These are phyloP conservation scores for Salvia sclarea DNA, from an alignment of 305 asterid genomes.

Conservation along the genomic window DNA sequence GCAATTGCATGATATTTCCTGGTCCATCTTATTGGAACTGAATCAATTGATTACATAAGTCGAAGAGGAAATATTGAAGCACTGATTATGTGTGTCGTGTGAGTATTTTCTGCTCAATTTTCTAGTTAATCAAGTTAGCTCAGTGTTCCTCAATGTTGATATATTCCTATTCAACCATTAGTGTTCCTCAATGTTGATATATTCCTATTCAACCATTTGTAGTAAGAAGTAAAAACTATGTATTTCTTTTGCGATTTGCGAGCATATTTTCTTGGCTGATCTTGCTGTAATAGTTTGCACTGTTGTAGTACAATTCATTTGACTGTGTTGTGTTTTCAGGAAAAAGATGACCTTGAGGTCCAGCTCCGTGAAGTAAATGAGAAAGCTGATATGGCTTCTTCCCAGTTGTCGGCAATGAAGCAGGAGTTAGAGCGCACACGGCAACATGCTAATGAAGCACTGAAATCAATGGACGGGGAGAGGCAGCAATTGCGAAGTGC, in stretches of 20 bases:
- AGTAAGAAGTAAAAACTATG: background rate
- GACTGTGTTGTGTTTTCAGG: conserved; percentile 55
- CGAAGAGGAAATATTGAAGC: background rate
- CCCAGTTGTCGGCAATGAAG: conserved; percentile 76
- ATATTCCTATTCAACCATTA: conserved; percentile 8
- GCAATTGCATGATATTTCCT: background rate
- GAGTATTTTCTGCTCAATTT: conserved; percentile 5
- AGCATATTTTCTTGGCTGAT: conserved; percentile 22
- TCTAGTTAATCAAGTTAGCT: conserved; percentile 22
- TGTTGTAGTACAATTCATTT: conserved; percentile 30
- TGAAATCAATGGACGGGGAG: conserved; percentile 88
- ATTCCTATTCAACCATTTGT: background rate
- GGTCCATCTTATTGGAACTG: background rate
- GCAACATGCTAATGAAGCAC: conserved; percentile 89
- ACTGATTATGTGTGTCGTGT: background rate
- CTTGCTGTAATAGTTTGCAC: conserved; percentile 20
- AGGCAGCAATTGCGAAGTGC: conserved; percentile 91
- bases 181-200: background rate
- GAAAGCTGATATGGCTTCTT: conserved; percentile 77
- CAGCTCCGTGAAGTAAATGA: conserved; percentile 76
- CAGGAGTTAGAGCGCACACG: conserved; percentile 93
- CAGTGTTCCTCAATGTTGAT: background rate
- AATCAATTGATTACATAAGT: background rate
- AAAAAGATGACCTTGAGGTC: conserved; percentile 91
- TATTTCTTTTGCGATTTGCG: background rate